Base-by-base conservation (phyloP, 129 eudicot genomes). In the Saposhnikovia divaricata region DNA sequence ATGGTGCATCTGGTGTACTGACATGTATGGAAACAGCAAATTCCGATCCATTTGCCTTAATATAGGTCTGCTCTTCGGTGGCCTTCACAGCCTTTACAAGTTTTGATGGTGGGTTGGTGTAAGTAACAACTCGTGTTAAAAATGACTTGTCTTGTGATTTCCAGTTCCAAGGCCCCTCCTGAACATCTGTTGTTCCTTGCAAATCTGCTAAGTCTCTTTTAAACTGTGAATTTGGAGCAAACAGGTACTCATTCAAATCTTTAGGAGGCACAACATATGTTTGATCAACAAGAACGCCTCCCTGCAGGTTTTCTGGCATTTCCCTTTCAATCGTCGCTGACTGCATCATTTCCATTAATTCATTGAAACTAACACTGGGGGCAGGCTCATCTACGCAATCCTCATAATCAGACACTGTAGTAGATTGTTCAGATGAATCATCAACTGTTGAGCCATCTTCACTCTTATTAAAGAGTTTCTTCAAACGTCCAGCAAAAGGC, bases 1-100 rank as follows among this genome's bases (percentile, higher is more conserved):
- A 92, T 18, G 99, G 99, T 80, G 89, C 99, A 81, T 95, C 97
- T 8, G 96, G 97, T 6, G 99, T 95, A 38, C 85, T 87, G 57
- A 92, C 99, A 40, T 27, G 78, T 16, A 89, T 87, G 66, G 80
- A 28, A 83, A 95, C 91, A 11, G 84, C 92, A 85, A 86, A 95
- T 81, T 92, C 97, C 8, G 72, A 87, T 38, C 89, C 88, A 81
- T 83, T 80, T 74, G 99, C 99, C 85, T 83, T 92, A 4, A 84
- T 15, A 83, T 92, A 95, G 3, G 85, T 90, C 79, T 95, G 97
- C 45, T 90, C 97, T 85, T 95, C 99, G 0, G 90, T 90, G 72
- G 93, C 99, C 81, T 87, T 89, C 72, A 88, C 88, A 78, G 99
- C 93, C 88, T 90, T 92, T 21, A 95, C 89, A 78, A 95, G 84